Evolutionary conservation across 78 protist species (phyloP), one percentile per base, ranked within the genome.

Genomic region (Creolimax fragrantissima): DNA sequence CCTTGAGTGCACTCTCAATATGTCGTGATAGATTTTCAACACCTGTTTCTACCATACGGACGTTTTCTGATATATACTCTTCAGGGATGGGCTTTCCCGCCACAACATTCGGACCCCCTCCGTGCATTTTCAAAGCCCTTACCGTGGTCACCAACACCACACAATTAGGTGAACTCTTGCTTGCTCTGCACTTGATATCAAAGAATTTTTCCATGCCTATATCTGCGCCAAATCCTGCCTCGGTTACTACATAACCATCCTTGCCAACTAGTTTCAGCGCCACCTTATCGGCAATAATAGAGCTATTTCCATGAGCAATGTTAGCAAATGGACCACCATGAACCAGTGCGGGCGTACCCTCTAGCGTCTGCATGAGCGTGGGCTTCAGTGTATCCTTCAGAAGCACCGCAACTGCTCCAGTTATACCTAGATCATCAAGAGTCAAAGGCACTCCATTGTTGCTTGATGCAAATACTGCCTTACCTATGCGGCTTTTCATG

Each of bases 291-390:
- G 99, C 99, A 41, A 98, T 83, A 89, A 98, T 96, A 42, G 97
- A 93, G 4, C 94, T 90, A 93, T 98, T 97, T 81, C 99, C 99
- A 90, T 97, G 99, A 3, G 99, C 99, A 39, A 98, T 98, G 96
- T 98, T 98, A 41, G 99, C 99, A 45, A 98, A 98, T 43, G 99
- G 99, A 45, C 99, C 99, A 11, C 98, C 98, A 90, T 99, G 99
- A 41, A 99, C 99, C 2, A 98, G 41, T 3, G 97, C 98, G 35
- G 98, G 99, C 35, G 97, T 96, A 35, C 97, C 97, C 89, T 95
- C 95, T 17, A 94, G 83, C 37, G 96, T 94, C 90, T 98, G 99
- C 99, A 99, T 99, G 66, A 97, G 95, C 36, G 93, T 99, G 74
- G 99, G 99, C 93, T 88, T 88, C 93, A 99, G 95, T 35, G 99